Percentiles rank a stretch among this genome's conserved stretches.
phyloP scores from a whole-genome alignment of 139 green algal species.

The Limnomonas spitsbergensis region DNA sequence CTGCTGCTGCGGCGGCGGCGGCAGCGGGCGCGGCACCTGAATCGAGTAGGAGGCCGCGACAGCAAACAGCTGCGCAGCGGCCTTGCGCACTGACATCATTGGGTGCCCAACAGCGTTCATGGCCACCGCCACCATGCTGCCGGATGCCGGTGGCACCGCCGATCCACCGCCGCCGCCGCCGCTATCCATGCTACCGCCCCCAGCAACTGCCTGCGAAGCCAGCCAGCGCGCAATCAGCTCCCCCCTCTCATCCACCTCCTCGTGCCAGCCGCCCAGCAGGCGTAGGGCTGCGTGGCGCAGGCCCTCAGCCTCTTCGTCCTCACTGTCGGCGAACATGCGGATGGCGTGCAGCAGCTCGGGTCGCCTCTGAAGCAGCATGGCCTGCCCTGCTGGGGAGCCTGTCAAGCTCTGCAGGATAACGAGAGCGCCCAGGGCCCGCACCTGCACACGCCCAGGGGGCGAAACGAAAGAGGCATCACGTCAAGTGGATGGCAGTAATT shows the following conservation, averaged over 20 bases:
- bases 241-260: background rate
- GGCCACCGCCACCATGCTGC: background rate
- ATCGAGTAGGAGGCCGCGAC: background rate
- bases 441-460: too few relatives aligned
- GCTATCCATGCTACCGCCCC: background rate
- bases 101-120: background rate
- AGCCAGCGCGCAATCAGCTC: background rate
- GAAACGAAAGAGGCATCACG: too few relatives aligned
- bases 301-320: constrained; percentile 12
- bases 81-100: constrained; percentile 11
- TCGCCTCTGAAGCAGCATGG: background rate
- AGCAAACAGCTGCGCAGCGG: constrained; percentile 13
- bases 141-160: too few relatives aligned
- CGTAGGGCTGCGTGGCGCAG: constrained; percentile 5
- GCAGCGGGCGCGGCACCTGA: too few relatives aligned
- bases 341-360: constrained; percentile 10
- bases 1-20: too few relatives aligned
- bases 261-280: constrained; percentile 11
- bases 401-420: constrained; percentile 21
- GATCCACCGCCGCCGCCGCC: too few relatives aligned
- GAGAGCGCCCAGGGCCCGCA: constrained; percentile 4
- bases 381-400: constrained; percentile 2
- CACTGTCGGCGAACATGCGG: background rate
- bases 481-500: too few relatives aligned
- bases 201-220: background rate